These are phyloP conservation scores for Arachnomyces sp. DNA, from an alignment of 2,329 filamentous ascomycete genomes.

Conservation along the genomic window DNA sequence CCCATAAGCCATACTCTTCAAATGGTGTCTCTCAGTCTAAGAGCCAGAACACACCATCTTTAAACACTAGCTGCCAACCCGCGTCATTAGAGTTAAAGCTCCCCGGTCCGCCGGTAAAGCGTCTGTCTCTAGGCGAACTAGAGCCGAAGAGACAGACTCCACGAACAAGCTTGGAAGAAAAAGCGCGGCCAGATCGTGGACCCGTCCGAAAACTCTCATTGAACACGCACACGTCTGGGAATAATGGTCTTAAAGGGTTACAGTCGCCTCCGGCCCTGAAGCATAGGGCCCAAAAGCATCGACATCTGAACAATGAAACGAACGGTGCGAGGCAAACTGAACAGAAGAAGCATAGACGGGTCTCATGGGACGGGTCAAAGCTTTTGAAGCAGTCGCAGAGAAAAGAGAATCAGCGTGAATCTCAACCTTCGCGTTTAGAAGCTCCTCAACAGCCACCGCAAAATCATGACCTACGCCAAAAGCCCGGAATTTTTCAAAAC, in stretches of 20 bases:
- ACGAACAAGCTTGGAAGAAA: conserved; percentile 27
- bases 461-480: not conserved
- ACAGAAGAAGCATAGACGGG: conserved; percentile 25
- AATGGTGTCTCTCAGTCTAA: conserved; percentile 1
- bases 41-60: conserved; percentile 17
- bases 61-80: conserved; percentile 18
- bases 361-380: conserved; percentile 34
- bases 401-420: conserved; percentile 10
- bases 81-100: conserved; percentile 31
- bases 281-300: conserved; percentile 33
- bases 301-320: conserved; percentile 21
- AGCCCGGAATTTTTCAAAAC: not conserved
- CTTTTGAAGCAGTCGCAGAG: conserved; percentile 21
- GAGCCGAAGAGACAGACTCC: conserved; percentile 30
- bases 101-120: conserved; percentile 32
- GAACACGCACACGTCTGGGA: conserved; percentile 20
- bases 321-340: conserved; percentile 14
- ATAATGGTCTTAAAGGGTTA: conserved; percentile 21
- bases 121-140: conserved; percentile 30
- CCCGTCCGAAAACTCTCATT: conserved; percentile 24
- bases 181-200: conserved; percentile 23
- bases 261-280: conserved; percentile 34
- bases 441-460: not conserved
- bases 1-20: not conserved
- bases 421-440: conserved; percentile 1